Percentiles rank a stretch among this genome's conserved stretches.
Evolutionary conservation across 169 alveolate genomes (phyloP).

Genomic region (Eimeria sp.): DNA sequence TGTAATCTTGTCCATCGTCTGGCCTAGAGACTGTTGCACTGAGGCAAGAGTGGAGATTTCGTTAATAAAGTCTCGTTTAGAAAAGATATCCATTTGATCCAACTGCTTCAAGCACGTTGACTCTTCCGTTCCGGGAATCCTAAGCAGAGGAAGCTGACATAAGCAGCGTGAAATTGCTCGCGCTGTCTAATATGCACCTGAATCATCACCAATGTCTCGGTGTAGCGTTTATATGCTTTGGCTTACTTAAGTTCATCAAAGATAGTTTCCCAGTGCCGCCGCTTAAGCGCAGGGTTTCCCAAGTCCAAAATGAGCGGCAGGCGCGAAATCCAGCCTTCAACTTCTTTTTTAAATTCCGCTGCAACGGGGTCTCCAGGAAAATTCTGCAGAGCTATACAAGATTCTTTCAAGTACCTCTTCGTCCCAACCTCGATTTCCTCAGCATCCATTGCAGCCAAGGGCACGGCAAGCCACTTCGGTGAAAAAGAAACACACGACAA

Average conservation of each 20-base stretch:
- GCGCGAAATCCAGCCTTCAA: conserved; percentile 85
- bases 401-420: conserved; percentile 51
- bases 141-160: background rate
- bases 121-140: conserved; percentile 61
- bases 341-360: conserved; percentile 84
- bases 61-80: conserved; percentile 85
- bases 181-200: background rate
- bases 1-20: conserved; percentile 87
- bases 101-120: conserved; percentile 82
- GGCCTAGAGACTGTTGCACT: conserved; percentile 89
- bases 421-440: conserved; percentile 56
- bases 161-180: background rate
- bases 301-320: conserved; percentile 88
- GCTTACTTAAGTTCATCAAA: conserved; percentile 79
- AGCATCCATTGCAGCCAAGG: conserved; percentile 55
- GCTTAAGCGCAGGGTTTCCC: conserved; percentile 90
- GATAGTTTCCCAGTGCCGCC: conserved; percentile 90
- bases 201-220: background rate
- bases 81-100: conserved; percentile 82
- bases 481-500: background rate
- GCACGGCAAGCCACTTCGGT: conserved; percentile 56
- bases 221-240: background rate
- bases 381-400: conserved; percentile 64
- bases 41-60: conserved; percentile 90
- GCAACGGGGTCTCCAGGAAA: conserved; percentile 81